Evolutionary conservation across 306 rosid species (phyloP), one percentile per base, ranked within the genome.

Genomic region (Trifolium dubium): DNA sequence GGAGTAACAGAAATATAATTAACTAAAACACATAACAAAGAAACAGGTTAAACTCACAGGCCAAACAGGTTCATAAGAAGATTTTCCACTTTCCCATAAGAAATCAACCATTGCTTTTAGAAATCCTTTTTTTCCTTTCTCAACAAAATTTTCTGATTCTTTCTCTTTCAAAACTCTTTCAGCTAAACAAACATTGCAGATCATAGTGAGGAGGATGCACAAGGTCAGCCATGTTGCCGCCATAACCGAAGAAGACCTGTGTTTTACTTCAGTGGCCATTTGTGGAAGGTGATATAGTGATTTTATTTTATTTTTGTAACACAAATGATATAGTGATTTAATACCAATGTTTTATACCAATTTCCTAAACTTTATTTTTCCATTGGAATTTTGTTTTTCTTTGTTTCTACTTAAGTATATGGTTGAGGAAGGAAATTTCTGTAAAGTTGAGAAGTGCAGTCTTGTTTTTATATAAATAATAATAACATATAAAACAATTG

Each of bases 41-140:
- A 34, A 41, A 10, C 11, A 41, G 4, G 10, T 40, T 40, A 41
- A 41, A 41, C 23, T 88, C 74, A 90, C 96, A 7, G 96, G 96
- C 96, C 96, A 90, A 83, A 85, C 89, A 76, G 59, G 96, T 23
- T 86, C 86, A 78, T 80, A 80, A 60, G 96, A 73, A 77, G 93
- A 76, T 37, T 86, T 69, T 23, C 79, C 92, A 74, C 64, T 49
- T 69, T 83, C 81, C 96, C 96, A 86, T 31, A 90, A 67, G 86
- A 90, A 88, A 72, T 83, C 59, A 51, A 82, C 13, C 43, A 82
- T 3, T 12, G 46, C 62, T 77, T 41, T 32, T 32, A 90, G 61
- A 77, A 72, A 10, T 49, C 92, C 85, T 40, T 69, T 59, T 30
- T 73, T 49, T 58, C 80, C 67, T 56, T 67, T 59, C 10, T 61